These are phyloP conservation scores for Lasiodiplodia hormozganensis DNA, from an alignment of 2,329 filamentous ascomycete genomes.

Conservation along the genomic window DNA sequence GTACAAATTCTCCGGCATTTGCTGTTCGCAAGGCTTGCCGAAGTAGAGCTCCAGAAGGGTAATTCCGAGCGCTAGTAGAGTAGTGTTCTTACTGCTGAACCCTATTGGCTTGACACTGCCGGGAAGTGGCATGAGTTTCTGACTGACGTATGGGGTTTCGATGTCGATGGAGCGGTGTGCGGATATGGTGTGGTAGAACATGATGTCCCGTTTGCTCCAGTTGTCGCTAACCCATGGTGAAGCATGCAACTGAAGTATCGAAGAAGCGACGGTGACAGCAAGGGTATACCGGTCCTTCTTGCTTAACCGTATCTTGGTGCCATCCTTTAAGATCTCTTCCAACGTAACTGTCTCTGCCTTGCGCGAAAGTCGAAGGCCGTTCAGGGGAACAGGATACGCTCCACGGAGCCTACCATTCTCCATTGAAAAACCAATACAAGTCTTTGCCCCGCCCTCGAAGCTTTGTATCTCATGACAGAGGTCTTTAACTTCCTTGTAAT, in stretches of 20 bases:
- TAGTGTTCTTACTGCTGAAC: conserved; percentile 45
- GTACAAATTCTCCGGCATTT: conserved; percentile 36
- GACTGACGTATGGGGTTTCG: conserved; percentile 42
- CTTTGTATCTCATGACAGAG: neutral
- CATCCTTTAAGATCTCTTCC: conserved; percentile 40
- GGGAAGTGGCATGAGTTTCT: conserved; percentile 30
- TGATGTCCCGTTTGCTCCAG: conserved; percentile 44
- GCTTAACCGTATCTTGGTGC: conserved; percentile 37
- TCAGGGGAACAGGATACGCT: conserved; percentile 35
- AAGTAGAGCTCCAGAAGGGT: conserved; percentile 47
- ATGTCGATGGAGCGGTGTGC: conserved; percentile 38
- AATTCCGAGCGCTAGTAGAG: conserved; percentile 44
- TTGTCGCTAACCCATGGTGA: conserved; percentile 46
- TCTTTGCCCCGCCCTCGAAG: conserved; percentile 20
- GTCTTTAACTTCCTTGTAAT: conserved; percentile 42
- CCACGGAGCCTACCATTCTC: conserved; percentile 42
- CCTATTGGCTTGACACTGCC: conserved; percentile 26
- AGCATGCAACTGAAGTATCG: conserved; percentile 44
- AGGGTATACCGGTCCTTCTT: conserved; percentile 46
- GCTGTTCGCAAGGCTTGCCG: conserved; percentile 42
- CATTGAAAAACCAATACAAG: conserved; percentile 43
- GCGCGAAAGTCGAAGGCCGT: conserved; percentile 31
- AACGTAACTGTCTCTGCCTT: conserved; percentile 38
- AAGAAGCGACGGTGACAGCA: conserved; percentile 46
- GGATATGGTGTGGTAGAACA: conserved; percentile 39